Conservation (phyloP, 305 asterid genomes). For the Fraxinus velutina region DNA sequence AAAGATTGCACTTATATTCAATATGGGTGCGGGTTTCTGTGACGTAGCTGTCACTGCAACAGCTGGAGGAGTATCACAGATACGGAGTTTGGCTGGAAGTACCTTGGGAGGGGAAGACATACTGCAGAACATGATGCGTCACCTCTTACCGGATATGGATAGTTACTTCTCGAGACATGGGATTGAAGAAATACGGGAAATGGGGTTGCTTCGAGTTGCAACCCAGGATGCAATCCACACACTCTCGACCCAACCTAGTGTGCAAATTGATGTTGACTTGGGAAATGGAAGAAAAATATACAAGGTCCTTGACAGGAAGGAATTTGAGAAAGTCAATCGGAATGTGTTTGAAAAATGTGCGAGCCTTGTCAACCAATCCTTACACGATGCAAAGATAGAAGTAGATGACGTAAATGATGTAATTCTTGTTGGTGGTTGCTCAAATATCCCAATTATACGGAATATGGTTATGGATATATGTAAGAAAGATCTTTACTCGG, state of each 20-base stretch:
- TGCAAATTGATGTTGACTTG: conserved; percentile 49
- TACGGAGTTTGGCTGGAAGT: conserved; percentile 63
- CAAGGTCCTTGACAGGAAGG: conserved; percentile 48
- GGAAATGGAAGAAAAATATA: conserved; percentile 52
- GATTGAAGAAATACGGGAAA: conserved; percentile 52
- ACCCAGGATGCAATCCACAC: conserved; percentile 73
- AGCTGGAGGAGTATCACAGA: conserved; percentile 81
- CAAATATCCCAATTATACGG: conserved; percentile 59
- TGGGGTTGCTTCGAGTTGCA: conserved; percentile 79
- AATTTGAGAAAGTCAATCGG: conserved; percentile 61
- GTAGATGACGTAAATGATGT: conserved; percentile 55
- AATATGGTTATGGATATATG: conserved; percentile 34
- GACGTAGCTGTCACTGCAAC: conserved; percentile 74
- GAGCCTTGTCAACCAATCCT: conserved; percentile 43
- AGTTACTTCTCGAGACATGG: conserved; percentile 55
- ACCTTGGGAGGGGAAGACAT: conserved; percentile 78
- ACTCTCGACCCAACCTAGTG: conserved; percentile 52
- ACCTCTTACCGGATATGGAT: conserved; percentile 68
- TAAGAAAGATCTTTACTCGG: conserved; percentile 38
- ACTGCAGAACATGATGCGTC: conserved; percentile 61
- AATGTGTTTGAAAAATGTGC: conserved; percentile 58
- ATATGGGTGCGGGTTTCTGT: conserved; percentile 90
- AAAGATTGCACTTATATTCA: conserved; percentile 65
- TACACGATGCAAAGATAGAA: conserved; percentile 55
- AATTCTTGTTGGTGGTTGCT: conserved; percentile 82